Evolutionary conservation across 1,284 basidiomycete species (phyloP), one percentile per base, ranked within the genome.

Genomic region (Pseudozyma sp.): DNA sequence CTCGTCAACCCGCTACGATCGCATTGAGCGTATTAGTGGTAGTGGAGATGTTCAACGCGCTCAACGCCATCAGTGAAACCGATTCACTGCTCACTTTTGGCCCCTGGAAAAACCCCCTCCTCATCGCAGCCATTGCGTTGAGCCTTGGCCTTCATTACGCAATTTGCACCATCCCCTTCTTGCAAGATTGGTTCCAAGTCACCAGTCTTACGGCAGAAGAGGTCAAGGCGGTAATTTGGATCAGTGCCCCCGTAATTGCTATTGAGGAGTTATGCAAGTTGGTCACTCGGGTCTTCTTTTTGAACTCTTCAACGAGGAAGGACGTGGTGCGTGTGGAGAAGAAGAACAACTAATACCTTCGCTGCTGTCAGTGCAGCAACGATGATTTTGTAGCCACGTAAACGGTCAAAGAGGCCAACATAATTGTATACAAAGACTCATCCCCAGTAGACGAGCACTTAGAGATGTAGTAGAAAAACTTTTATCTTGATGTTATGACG

Each of bases 31-130:
- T 97, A 79, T 89, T 97, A 58, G 95, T 97, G 55, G 87, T 88
- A n/a, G 89, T 99, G 59, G 97, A 99, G 87, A 99, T 99, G 97
- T 95, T 97, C 88, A 99, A 99, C 87, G 96, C 96, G 19, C 94
- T 97, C 90, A 98, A 98, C 86, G 97, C 95, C 58, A 88, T 99
- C 40, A 95, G 93, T n/a, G 97, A 99, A 87, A 97, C 97, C 85
- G 96, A 98, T 87, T 94, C 92, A 72, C 86, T 99, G 73, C 86
- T 99, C 52, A 89, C 89, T 19, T 88, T 98, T 49, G 95, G 96
- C 1, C 86, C 97, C 16, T 97, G 95, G 94, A 92, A 91, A 85
- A 99, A 99, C 85, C 90, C 90, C 59, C 97, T 92, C 88, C 90
- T 99, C 21, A 61, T 84, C 52, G 62, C 59, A 21, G 75, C 79